Percentiles rank a stretch among this genome's conserved stretches.
phyloP scores from a whole-genome alignment of 768 basidiomycete genomes.

The Candolleomyces efflorescens region DNA sequence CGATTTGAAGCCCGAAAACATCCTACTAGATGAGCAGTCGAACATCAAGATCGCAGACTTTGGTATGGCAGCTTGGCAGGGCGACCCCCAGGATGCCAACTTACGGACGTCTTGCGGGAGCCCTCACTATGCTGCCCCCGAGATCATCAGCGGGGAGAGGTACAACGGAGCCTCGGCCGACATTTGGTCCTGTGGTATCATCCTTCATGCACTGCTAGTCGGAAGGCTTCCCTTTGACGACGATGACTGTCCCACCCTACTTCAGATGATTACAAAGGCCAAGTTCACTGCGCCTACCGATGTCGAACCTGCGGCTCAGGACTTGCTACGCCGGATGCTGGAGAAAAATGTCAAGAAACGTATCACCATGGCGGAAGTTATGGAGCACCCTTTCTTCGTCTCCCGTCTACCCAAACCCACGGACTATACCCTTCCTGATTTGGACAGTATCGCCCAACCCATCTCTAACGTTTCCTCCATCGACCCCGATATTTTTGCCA shows the following conservation, averaged over 20 bases:
- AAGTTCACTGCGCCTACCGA: constrained; percentile 69
- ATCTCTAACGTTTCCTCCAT: constrained; percentile 61
- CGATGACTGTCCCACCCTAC: constrained; percentile 71
- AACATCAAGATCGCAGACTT: constrained; percentile 97
- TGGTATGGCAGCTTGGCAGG: constrained; percentile 96
- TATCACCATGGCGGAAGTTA: constrained; percentile 80
- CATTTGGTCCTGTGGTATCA: constrained; percentile 96
- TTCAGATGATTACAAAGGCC: constrained; percentile 76
- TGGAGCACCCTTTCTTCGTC: constrained; percentile 75
- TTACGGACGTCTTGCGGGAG: constrained; percentile 88
- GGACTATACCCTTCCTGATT: constrained; percentile 45
- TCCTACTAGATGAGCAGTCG: constrained; percentile 75
- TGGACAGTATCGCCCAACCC: constrained; percentile 68
- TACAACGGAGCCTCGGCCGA: constrained; percentile 89
- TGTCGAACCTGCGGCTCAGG: constrained; percentile 65
- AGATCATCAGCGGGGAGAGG: constrained; percentile 76
- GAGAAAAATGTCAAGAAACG: constrained; percentile 67
- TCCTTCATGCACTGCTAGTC: constrained; percentile 83
- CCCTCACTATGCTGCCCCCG: constrained; percentile 93
- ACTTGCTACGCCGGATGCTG: constrained; percentile 80
- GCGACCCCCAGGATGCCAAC: constrained; percentile 39
- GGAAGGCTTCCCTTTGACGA: constrained; percentile 93
- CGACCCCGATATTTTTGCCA: constrained; percentile 86
- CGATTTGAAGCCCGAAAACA: constrained; percentile 92
- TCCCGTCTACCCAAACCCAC: constrained; percentile 45